Conservation (phyloP, 169 alveolate genomes). For the Pseudocohnilembus persalinus region DNA sequence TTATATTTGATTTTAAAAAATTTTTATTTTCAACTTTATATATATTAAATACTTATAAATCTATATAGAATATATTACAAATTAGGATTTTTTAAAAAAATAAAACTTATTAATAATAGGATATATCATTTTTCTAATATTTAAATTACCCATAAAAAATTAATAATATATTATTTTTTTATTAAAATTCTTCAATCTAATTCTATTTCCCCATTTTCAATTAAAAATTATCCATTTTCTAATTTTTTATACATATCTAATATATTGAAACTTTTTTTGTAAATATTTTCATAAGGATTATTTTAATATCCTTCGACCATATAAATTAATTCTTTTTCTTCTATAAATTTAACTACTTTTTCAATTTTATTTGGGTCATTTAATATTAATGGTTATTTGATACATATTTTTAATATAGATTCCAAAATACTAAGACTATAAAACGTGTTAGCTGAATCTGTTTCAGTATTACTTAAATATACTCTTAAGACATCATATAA, state of each 20-base stretch:
- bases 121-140: too few species aligned
- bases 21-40: too few species aligned
- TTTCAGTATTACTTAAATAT: not conserved
- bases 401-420: not conserved
- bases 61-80: too few species aligned
- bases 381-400: not conserved
- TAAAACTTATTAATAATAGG: too few species aligned
- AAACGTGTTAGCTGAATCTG: not conserved
- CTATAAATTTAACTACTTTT: not conserved
- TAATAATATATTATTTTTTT: too few species aligned
- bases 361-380: too few species aligned
- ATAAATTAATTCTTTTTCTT: not conserved
- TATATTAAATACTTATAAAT: too few species aligned
- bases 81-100: too few species aligned
- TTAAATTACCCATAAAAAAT: too few species aligned
- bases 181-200: not conserved
- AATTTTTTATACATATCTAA: not conserved
- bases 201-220: not conserved
- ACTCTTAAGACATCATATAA: not conserved
- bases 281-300: not conserved
- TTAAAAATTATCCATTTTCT: not conserved
- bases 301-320: not conserved
- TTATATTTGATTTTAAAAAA: too few species aligned
- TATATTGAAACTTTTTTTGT: not conserved
- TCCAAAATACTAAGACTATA: not conserved